Conservation (phyloP, 179 eudicot species). For the Patellifolia procumbens region DNA sequence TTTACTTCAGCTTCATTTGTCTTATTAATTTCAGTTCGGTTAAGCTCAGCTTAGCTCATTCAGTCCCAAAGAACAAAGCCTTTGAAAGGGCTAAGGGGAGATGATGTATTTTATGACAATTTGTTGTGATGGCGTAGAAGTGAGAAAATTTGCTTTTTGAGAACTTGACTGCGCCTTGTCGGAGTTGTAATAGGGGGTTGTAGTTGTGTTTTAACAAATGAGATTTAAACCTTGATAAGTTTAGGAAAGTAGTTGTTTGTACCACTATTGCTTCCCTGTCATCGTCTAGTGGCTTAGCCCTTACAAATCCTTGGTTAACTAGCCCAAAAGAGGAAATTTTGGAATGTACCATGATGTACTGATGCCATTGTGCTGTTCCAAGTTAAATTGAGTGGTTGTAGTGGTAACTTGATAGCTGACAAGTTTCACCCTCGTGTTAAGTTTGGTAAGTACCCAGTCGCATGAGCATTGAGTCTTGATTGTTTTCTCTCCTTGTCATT, state of each 20-base stretch:
- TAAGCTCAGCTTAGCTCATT: no score
- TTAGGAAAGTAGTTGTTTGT: neutral
- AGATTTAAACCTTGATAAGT: neutral
- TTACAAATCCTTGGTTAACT: neutral
- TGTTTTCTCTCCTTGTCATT: neutral
- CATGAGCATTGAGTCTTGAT: neutral
- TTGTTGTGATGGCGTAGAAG: neutral
- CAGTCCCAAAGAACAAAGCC: no score
- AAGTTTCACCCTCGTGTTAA: neutral
- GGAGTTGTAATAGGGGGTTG: neutral
- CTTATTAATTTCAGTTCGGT: no score
- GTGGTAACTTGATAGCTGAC: neutral
- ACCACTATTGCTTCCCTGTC: neutral
- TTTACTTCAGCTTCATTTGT: no score
- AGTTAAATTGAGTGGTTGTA: neutral
- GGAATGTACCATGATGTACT: neutral
- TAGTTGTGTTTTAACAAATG: neutral
- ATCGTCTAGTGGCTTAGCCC: neutral
- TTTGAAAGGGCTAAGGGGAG: constrained; percentile 1
- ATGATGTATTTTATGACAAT: neutral
- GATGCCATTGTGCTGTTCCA: neutral
- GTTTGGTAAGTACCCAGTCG: neutral
- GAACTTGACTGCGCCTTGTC: neutral
- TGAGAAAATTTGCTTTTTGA: neutral
- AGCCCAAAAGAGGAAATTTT: neutral